Base-by-base conservation (phyloP, 1,284 basidiomycete species). In the Cryptococcus depauperatus region DNA sequence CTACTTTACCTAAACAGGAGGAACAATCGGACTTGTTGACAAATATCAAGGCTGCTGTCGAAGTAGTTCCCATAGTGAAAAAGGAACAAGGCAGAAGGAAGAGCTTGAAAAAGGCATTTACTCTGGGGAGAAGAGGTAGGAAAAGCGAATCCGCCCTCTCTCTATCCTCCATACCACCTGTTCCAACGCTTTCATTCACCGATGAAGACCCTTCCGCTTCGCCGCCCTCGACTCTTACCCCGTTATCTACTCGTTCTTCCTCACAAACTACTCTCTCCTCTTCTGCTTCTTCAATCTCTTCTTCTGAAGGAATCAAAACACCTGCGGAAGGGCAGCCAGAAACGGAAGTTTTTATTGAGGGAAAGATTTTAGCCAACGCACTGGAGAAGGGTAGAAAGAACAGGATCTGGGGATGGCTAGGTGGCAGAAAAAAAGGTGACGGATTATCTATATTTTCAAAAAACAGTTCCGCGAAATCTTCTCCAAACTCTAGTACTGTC, bases 301-400 rank as follows among this genome's bases (percentile, higher is more conserved):
- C 56, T 9, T 58, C 50, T 38, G 62, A 68, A 32, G 66, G 56
- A 2, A 42, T 58, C 21, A 50, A 56, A 34, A 68, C 66, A 1
- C 66, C 66, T 2, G 42, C 25, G 8, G 59, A 60, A 34, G 48
- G 35, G 6, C 43, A 50, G 10, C 42, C 39, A 13, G n/a, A n/a
- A n/a, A 26, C 51, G 18, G 54, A 56, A 25, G 35, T 57, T 10
- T 37, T 48, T 14, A 45, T 59, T n/a, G 54, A 54, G 11, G 54
- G 52, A 2, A 46, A 42, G 2, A 53, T 55, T 33, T 34, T 61
- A 14, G 59, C 51, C 2, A 48, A 51, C 21, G 61, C 55, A 3
- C 30, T 62, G n/a, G 48, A 52, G 11, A 52, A 56, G 22, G 53
- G 50, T 3, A 55, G 52, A 10, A 49, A 51, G 37, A 46, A 47